Conservation (phyloP, 306 rosid genomes). For the Rosa rugosa region DNA sequence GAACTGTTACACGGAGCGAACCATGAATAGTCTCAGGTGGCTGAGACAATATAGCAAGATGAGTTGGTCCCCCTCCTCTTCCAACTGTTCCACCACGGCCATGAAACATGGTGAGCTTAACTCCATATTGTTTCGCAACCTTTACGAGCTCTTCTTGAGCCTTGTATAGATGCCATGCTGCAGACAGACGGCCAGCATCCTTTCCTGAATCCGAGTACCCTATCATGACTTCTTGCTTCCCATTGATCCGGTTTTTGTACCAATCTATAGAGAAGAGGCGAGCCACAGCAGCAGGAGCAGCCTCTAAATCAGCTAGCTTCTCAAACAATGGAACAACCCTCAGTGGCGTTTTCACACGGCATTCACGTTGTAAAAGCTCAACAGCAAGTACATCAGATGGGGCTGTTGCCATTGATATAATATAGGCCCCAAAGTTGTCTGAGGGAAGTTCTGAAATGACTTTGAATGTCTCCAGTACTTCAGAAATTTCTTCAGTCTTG, state of each 20-base stretch:
- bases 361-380: slow-evolving; percentile 92
- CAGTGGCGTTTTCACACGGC: slow-evolving; percentile 70
- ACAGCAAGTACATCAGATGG: slow-evolving; percentile 97
- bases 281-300: slow-evolving; percentile 89
- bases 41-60: slow-evolving; percentile 96
- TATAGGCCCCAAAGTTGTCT: slow-evolving; percentile 92
- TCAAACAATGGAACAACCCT: slow-evolving; percentile 96
- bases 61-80: slow-evolving; percentile 99
- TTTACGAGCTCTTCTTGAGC: slow-evolving; percentile 91
- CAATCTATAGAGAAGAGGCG: slow-evolving; percentile 93
- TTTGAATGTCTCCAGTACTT: slow-evolving; percentile 79
- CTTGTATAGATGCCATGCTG: slow-evolving; percentile 93
- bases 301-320: slow-evolving; percentile 89
- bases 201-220: slow-evolving; percentile 99
- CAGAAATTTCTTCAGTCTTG: slow-evolving; percentile 82
- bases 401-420: slow-evolving; percentile 94
- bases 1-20: slow-evolving; percentile 93
- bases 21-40: slow-evolving; percentile 97
- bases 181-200: slow-evolving; percentile 97
- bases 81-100: slow-evolving; percentile 99
- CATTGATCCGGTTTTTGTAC: slow-evolving; percentile 84
- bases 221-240: slow-evolving; percentile 98
- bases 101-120: slow-evolving; percentile 96
- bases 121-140: slow-evolving; percentile 80
- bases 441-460: slow-evolving; percentile 89